Evolutionary conservation across 192 early-diverging fungal species (phyloP), one percentile per base, ranked within the genome.

Genomic region (Gaertneriomyces sp.): DNA sequence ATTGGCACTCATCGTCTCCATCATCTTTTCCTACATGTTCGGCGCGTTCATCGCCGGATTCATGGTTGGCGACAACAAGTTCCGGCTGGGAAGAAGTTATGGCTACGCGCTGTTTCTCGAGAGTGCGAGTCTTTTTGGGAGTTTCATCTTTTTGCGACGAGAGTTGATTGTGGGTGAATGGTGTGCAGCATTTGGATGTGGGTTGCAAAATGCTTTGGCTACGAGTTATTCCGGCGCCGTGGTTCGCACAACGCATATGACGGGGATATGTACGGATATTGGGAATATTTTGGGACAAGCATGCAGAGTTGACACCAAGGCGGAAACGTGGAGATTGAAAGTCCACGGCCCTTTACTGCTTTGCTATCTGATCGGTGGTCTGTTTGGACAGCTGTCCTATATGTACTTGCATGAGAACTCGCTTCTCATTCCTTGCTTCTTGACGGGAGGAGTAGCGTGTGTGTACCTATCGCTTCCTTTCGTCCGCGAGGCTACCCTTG

Each of bases 231-330:
- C 76, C 12, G 83, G 83, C 6, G 68, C 77, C 14, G 81, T 78
- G 19, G 73, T 85, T 0, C 68, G 83, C 6, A 85, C 83, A 9
- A 85, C 81, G 39, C 83, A 85, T 61, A 79, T 85, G 76, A 85
- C 83, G 19, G 83, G 83, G 17, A 81, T 81, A 50, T 56, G 64
- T 39, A 81, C 78, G 8, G 83, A 85, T 50, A 85, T 85, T 64
- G 83, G 83, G 20, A 85, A 82, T 62, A 82, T 85, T 58, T 19
- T 80, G 14, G 83, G 83, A 0, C 83, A 85, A 56, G 72, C 78
- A 5, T 77, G 74, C 44, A 58, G 80, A 10, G 51, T 58, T 25
- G 80, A 85, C 67, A 71, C 74, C 20, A 45, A 74, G 44, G 75
- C 78, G 14, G 80, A 81, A 52, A 49, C 75, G 6, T 85, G 83